Conservation (phyloP, 768 basidiomycete genomes). For the Boletales sp. region DNA sequence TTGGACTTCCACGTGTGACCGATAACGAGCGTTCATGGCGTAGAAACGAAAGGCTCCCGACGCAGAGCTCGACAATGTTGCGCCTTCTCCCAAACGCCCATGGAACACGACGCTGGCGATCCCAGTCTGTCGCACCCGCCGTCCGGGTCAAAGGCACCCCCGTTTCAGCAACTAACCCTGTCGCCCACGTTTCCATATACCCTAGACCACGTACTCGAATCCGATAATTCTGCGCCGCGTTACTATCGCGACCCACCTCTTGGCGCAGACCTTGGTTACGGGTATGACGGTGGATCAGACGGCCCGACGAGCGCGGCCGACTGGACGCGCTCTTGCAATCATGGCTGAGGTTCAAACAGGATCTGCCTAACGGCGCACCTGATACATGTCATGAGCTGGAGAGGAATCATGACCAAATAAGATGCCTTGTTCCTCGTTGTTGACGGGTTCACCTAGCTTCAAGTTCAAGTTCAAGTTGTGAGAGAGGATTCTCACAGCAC, state of each 20-base stretch:
- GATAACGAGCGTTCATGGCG: slow-evolving; percentile 15
- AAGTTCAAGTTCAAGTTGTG: too few relatives aligned
- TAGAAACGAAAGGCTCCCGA: slow-evolving; percentile 27
- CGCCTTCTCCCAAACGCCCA: slow-evolving; percentile 4
- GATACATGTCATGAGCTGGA: slow-evolving; percentile 66
- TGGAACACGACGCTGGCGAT: slow-evolving; percentile 10
- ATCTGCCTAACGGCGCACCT: slow-evolving; percentile 30
- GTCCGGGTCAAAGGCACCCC: slow-evolving; percentile 25
- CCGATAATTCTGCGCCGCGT: slow-evolving; percentile 64
- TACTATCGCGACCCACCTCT: slow-evolving; percentile 69
- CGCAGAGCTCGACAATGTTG: slow-evolving; percentile 5
- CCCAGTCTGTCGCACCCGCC: slow-evolving; percentile 20
- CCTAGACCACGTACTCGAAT: slow-evolving; percentile 51
- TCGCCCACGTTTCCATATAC: slow-evolving; percentile 73
- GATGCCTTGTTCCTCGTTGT: slow-evolving; percentile 17
- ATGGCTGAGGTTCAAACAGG: slow-evolving; percentile 41
- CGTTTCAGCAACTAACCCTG: slow-evolving; percentile 69
- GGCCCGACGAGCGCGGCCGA: slow-evolving; percentile 62
- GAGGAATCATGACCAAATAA: slow-evolving; percentile 84
- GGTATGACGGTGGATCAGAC: slow-evolving; percentile 71
- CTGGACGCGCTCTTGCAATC: slow-evolving; percentile 67
- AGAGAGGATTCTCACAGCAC: slow-evolving; percentile 73
- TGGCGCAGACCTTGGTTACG: slow-evolving; percentile 62
- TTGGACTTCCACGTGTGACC: too few relatives aligned
- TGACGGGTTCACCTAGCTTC: slow-evolving; percentile 16